These are phyloP conservation scores for Aspergillus fischeri DNA, from an alignment of 2,329 filamentous ascomycete genomes.

Conservation along the genomic window DNA sequence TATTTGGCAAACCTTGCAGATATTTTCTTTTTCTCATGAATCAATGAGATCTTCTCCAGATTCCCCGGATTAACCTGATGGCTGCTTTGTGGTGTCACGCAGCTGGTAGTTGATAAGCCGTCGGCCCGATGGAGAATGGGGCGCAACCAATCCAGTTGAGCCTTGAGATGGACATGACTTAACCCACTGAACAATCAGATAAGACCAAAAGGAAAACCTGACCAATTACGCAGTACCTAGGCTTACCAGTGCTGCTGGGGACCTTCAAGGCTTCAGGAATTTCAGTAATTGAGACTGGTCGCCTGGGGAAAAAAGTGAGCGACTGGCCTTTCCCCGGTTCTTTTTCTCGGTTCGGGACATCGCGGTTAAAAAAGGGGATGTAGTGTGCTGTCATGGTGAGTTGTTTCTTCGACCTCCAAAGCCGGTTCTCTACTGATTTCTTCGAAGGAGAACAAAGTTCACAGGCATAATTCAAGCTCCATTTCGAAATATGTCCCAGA, in stretches of 20 bases:
- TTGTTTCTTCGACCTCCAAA: not conserved
- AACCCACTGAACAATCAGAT: not conserved
- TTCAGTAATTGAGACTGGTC: not conserved
- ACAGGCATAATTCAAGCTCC: not conserved
- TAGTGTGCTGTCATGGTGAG: not conserved
- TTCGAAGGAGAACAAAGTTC: not conserved
- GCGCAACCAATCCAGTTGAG: not conserved
- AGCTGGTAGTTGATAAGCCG: not conserved
- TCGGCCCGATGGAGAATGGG: not conserved
- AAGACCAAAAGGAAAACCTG: not conserved
- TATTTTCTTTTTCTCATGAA: not conserved
- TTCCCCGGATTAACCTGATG: not conserved
- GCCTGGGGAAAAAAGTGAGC: not conserved
- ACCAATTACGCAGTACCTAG: not conserved
- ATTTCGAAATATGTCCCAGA: not conserved
- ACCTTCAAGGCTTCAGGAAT: not conserved
- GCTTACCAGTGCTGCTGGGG: not conserved
- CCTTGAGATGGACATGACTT: not conserved
- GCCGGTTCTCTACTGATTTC: not conserved
- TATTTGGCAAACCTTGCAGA: not conserved
- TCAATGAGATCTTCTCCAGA: not conserved
- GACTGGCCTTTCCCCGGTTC: conserved; percentile 9
- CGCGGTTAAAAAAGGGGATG: conserved; percentile 4
- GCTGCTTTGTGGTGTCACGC: not conserved
- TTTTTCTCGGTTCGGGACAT: conserved; percentile 13